phyloP scores from a whole-genome alignment of 1,284 basidiomycete genomes.

The Neotropicomus parvogracilis region DNA sequence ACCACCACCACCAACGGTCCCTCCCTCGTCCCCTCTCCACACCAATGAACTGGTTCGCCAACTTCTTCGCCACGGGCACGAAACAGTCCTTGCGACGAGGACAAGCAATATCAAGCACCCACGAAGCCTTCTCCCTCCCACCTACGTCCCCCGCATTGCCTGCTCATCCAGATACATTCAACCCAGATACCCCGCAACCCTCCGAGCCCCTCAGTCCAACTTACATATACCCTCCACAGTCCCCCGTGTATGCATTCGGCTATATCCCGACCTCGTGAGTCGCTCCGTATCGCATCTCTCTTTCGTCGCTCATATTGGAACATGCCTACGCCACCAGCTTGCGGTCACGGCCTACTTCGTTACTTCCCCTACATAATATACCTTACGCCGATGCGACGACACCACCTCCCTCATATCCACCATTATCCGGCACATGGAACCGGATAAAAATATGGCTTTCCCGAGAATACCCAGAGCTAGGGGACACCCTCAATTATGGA shows the following conservation, averaged over 20 bases:
- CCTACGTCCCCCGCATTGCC: conserved; percentile 59
- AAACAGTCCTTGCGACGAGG: conserved; percentile 48
- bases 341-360: conserved; percentile 51
- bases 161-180: conserved; percentile 56
- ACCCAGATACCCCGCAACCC: conserved; percentile 47
- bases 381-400: conserved; percentile 41
- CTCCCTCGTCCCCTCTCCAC: not conserved
- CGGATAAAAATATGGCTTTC: conserved; percentile 73
- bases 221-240: conserved; percentile 74
- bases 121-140: conserved; percentile 76
- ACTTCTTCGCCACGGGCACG: conserved; percentile 52
- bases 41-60: conserved; percentile 67
- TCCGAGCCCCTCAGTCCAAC: conserved; percentile 47
- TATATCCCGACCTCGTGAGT: conserved; percentile 61
- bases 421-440: conserved; percentile 74
- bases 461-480: conserved; percentile 84
- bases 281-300: not conserved
- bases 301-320: conserved; percentile 9
- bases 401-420: conserved; percentile 56
- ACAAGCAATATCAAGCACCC: conserved; percentile 66
- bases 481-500: conserved; percentile 87
- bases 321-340: conserved; percentile 37
- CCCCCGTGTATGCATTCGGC: conserved; percentile 48
- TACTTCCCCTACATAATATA: conserved; percentile 64
- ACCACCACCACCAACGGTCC: conserved; percentile 3